These are phyloP conservation scores for Glycine soja DNA, from an alignment of 306 rosid genomes.

Conservation along the genomic window DNA sequence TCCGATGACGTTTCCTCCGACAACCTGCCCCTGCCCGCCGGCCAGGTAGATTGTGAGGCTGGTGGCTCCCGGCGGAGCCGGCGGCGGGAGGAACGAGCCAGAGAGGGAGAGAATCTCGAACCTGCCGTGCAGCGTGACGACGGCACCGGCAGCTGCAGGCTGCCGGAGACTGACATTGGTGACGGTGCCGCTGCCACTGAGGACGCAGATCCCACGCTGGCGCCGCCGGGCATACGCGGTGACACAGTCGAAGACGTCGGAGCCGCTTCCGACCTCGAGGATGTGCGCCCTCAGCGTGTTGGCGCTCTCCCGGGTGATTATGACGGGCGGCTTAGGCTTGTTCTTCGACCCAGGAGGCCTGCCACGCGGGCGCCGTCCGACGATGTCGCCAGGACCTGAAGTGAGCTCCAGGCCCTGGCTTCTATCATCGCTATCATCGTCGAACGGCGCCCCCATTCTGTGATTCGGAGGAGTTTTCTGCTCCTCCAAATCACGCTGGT, in stretches of 20 bases:
- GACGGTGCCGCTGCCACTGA: conserved; percentile 88
- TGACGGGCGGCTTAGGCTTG: conserved; percentile 85
- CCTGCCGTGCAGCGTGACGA: conserved; percentile 84
- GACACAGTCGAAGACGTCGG: conserved; percentile 86
- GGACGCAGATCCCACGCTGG: conserved; percentile 94
- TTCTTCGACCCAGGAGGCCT: conserved; percentile 89
- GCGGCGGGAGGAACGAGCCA: conserved; percentile 93
- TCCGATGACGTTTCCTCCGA: conserved; percentile 91
- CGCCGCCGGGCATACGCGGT: conserved; percentile 87
- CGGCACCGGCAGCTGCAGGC: conserved; percentile 77
- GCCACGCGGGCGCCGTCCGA: conserved; percentile 80
- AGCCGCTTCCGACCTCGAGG: conserved; percentile 78
- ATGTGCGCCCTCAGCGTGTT: conserved; percentile 93
- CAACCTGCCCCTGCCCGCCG: conserved; percentile 94
- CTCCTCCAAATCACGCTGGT: conserved; percentile 46
- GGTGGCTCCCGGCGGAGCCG: conserved; percentile 95
- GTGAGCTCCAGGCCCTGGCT: conserved; percentile 63
- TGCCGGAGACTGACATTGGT: conserved; percentile 86
- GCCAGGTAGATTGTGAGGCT: conserved; percentile 80
- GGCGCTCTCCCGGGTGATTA: conserved; percentile 91
- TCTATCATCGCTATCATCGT: conserved; percentile 52
- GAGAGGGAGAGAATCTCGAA: conserved; percentile 89
- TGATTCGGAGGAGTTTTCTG: conserved; percentile 39
- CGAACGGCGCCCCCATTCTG: conserved; percentile 41
- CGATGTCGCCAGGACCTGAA: conserved; percentile 59